Evolutionary conservation across 2,329 filamentous ascomycete species (phyloP), one percentile per base, ranked within the genome.

Genomic region (Xylariaceae sp.): DNA sequence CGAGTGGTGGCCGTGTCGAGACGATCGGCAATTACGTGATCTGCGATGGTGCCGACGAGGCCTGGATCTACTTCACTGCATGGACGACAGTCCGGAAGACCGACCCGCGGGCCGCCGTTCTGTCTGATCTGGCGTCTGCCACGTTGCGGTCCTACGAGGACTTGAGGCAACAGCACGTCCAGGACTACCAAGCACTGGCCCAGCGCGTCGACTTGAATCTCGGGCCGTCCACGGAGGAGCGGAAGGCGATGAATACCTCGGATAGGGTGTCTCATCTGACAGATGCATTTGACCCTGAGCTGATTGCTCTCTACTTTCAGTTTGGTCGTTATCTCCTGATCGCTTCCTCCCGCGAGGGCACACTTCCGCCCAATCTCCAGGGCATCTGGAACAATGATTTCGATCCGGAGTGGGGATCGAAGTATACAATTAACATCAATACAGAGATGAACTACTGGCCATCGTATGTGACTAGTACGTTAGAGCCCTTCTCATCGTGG

Each of bases 301-400:
- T 64, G 1, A 40, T 50, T 0, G 54, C 55, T 0, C 41, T 65
- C 0, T 54, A 61, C 16, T 61, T 62, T 41, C 61, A 64, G 18
- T 63, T 58, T 4, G 58, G 62, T 0, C 55, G 60, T 0, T 61
- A 65, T 22, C 47, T 61, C 2, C 57, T 65, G 11, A 56, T 63
- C 1, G 55, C 54, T 0, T 48, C 53, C 0, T 52, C 52, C 1
- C 52, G 58, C 0, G 50, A 54, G 28, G 52, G 50, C 0, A 51
- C 50, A 13, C 41, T 65, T 1, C 61, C 63, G 0, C 57, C 61
- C 2, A 65, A 62, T 3, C 44, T 65, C 1, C 63, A 65, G n/a
- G 63, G 60, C 0, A 57, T 65, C 19, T 65, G 61, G 63, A 64
- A 64, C 18, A 52, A 57, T 13, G 41, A 50, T 34, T 43, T 48